Evolutionary conservation across 495 filamentous ascomycete genomes (phyloP), one percentile per base, ranked within the genome.

Genomic region (Articulospora tetracladia): DNA sequence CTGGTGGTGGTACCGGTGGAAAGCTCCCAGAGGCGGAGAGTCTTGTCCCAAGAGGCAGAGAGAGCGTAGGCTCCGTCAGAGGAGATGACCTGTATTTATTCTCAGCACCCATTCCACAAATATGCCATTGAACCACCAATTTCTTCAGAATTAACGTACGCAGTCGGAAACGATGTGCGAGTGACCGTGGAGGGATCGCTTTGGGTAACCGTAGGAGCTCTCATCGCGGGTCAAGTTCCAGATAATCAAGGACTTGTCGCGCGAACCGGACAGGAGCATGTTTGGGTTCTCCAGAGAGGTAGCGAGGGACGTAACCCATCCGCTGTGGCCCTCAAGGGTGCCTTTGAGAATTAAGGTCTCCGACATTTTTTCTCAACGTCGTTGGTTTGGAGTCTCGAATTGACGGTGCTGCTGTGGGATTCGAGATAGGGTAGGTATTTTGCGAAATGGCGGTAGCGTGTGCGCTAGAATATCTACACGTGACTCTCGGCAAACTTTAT

Each of bases 151-250:
- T 34, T 62, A 68, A 83, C 91, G 70, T 94, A 98, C 94, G 81
- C 94, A 99, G 88, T 99, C 94, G 74, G 94, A 99, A 76, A 99
- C 94, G 77, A 99, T 98, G 87, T 99, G 94, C 66, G 91, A 96
- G 85, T 99, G 94, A 73, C 94, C 94, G 81, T 96, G 88, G 61
- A 99, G 91, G 72, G 88, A 91, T 77, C 94, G 89, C 86, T 98
- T 98, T 72, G 94, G 94, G 86, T 96, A 96, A 69, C 94, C 94
- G 82, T 97, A 98, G 70, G 87, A 85, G 76, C 88, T 85, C 79
- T 98, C 94, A 77, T 99, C 94, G 77, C 94, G 93, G 77, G 94
- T 98, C 68, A 99, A 87, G 88, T 96, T 96, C 94, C 94, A 99
- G 86, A 99, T 93, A 82, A 99, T 99, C 74, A 99, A 82, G 69